Evolutionary conservation across 495 filamentous ascomycete genomes (phyloP).

Genomic region (Xylaria grammica): DNA sequence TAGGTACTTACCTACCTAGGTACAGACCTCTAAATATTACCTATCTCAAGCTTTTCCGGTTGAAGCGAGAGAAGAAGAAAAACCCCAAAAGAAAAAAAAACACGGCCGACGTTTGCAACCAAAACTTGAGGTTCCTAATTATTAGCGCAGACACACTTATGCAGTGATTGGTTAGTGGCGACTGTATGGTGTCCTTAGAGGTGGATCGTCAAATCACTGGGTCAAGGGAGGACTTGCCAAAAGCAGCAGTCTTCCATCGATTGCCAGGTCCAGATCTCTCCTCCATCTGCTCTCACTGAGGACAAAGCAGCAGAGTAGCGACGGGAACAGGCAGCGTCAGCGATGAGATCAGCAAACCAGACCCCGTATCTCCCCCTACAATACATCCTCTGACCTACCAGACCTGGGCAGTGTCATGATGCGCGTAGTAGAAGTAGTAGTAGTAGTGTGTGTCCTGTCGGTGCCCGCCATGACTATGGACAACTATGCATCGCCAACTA

Average conservation of each 20-base stretch:
- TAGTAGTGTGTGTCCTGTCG: constrained; percentile 15
- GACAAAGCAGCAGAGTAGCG: neutral
- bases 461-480: constrained; percentile 17
- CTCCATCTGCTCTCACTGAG: neutral
- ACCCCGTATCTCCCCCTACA: constrained; percentile 3
- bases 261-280: constrained; percentile 6
- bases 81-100: no score
- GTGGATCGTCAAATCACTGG: constrained; percentile 13
- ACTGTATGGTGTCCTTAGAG: constrained; percentile 1
- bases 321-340: constrained; percentile 13
- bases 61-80: no score
- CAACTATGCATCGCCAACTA: constrained; percentile 16
- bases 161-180: constrained; percentile 9
- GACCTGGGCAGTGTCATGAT: neutral
- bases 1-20: neutral
- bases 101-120: constrained; percentile 4
- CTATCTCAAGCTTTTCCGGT: neutral
- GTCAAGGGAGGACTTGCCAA: constrained; percentile 17
- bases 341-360: neutral
- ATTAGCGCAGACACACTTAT: neutral
- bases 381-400: constrained; percentile 1
- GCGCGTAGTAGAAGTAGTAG: neutral
- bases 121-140: neutral
- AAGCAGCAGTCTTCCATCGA: constrained; percentile 10
- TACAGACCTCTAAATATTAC: no score